Evolutionary conservation across 768 basidiomycete species (phyloP).

Genomic region (Tylopilus sp.): DNA sequence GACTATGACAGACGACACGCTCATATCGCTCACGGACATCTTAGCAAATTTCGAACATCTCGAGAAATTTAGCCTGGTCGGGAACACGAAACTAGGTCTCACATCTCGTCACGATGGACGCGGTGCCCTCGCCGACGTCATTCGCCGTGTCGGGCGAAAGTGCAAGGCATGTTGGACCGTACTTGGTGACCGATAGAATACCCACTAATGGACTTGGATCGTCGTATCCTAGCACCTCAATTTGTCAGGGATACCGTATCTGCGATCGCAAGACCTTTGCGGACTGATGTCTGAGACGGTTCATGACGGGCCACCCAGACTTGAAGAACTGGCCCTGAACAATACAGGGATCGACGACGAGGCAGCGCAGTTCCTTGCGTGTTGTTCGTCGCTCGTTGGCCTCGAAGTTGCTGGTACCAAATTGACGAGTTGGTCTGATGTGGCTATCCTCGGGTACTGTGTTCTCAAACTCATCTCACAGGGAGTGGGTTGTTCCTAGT

Average conservation of each 20-base stretch:
- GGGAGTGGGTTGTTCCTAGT: conserved; percentile 54
- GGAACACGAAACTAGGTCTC: conserved; percentile 58
- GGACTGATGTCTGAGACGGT: conserved; percentile 37
- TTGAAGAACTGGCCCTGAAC: conserved; percentile 53
- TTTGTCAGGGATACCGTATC: conserved; percentile 47
- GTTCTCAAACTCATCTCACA: conserved; percentile 20
- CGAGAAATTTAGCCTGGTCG: conserved; percentile 57
- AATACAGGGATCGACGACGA: conserved; percentile 61
- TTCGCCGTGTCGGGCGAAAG: conserved; percentile 51
- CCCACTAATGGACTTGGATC: neutral
- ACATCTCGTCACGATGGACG: conserved; percentile 25
- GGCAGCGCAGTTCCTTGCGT: conserved; percentile 48
- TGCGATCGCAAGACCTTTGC: conserved; percentile 50
- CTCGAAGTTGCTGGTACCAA: conserved; percentile 58
- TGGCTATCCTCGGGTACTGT: neutral
- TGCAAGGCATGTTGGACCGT: conserved; percentile 46
- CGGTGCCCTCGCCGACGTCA: conserved; percentile 42
- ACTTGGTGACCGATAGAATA: neutral
- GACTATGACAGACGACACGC: conserved; percentile 52
- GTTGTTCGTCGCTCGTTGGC: conserved; percentile 45
- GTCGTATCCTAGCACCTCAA: conserved; percentile 48
- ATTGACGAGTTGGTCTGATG: conserved; percentile 47
- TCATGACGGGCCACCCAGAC: conserved; percentile 27
- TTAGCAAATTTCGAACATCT: conserved; percentile 38
- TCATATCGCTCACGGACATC: conserved; percentile 41